Evolutionary conservation across 805 yeast species (phyloP).

Genomic region (Cyberlindnera euphorbiiphila): DNA sequence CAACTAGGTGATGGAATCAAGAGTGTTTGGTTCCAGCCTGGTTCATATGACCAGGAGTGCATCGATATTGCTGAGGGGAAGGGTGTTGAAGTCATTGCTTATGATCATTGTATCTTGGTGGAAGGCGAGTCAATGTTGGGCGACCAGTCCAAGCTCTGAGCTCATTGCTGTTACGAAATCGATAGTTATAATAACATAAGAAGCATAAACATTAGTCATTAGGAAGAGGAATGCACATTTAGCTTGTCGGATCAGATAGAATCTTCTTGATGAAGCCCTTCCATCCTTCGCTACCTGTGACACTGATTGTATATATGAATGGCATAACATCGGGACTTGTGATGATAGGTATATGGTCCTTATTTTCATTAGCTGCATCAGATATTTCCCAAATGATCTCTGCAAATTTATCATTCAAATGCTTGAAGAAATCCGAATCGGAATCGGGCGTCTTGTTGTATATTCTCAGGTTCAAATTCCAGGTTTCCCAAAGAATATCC

Average conservation of each 20-base stretch:
- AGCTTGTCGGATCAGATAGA: constrained; percentile 25
- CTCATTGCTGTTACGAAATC: too few species aligned
- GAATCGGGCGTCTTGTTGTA: constrained; percentile 33
- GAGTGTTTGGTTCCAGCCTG: constrained; percentile 84
- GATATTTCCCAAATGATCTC: constrained; percentile 30
- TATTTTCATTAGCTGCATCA: constrained; percentile 49
- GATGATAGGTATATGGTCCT: constrained; percentile 71
- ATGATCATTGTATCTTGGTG: constrained; percentile 69
- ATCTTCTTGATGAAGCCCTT: constrained; percentile 39
- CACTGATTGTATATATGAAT: constrained; percentile 48
- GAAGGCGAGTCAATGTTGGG: constrained; percentile 53
- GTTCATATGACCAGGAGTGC: constrained; percentile 56
- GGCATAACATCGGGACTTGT: constrained; percentile 63
- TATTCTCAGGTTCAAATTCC: constrained; percentile 55
- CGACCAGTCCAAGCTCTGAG: too few species aligned
- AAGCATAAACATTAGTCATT: background rate
- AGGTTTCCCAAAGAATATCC: constrained; percentile 63
- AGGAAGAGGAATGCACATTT: background rate
- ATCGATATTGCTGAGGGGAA: constrained; percentile 39
- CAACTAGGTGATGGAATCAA: constrained; percentile 39
- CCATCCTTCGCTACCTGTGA: constrained; percentile 29
- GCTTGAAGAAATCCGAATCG: constrained; percentile 1
- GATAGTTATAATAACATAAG: too few species aligned
- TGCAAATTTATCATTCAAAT: constrained; percentile 11
- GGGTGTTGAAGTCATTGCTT: constrained; percentile 36